These are phyloP conservation scores for Calonectria crousiana DNA, from an alignment of 2,329 filamentous ascomycete genomes.

Conservation along the genomic window DNA sequence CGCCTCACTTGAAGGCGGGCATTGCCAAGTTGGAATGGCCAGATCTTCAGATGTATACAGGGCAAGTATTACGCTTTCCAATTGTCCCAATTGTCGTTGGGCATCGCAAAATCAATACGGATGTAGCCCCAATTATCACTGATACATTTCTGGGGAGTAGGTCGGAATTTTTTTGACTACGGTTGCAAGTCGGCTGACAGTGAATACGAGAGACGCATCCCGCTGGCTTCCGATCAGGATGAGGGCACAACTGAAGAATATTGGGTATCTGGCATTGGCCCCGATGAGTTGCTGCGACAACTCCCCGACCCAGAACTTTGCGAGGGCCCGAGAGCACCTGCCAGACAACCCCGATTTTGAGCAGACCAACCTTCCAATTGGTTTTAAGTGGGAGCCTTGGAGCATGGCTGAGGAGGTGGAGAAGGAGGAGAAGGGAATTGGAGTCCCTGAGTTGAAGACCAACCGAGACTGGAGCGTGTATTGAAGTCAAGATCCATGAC, in stretches of 20 bases:
- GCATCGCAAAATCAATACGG: neutral
- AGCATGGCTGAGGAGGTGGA: neutral
- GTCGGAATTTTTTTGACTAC: neutral
- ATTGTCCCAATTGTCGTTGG: too few relatives aligned
- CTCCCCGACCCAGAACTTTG: neutral
- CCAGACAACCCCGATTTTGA: too few relatives aligned
- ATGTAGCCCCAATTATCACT: neutral
- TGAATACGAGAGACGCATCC: neutral
- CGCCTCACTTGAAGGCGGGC: neutral
- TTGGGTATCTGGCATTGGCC: neutral
- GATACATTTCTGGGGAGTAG: neutral
- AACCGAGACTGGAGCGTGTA: neutral
- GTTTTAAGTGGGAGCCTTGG: neutral
- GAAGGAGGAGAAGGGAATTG: neutral
- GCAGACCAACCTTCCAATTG: too few relatives aligned
- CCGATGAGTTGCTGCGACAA: neutral
- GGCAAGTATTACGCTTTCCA: neutral
- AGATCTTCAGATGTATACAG: neutral
- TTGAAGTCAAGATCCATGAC: neutral
- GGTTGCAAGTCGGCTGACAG: neutral
- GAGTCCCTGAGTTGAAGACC: neutral
- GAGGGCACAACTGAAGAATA: neutral
- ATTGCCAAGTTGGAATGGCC: neutral
- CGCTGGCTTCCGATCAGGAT: neutral
- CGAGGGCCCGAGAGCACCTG: too few relatives aligned